Evolutionary conservation across 805 yeast species (phyloP).

Genomic region (Starmerella bombicola): DNA sequence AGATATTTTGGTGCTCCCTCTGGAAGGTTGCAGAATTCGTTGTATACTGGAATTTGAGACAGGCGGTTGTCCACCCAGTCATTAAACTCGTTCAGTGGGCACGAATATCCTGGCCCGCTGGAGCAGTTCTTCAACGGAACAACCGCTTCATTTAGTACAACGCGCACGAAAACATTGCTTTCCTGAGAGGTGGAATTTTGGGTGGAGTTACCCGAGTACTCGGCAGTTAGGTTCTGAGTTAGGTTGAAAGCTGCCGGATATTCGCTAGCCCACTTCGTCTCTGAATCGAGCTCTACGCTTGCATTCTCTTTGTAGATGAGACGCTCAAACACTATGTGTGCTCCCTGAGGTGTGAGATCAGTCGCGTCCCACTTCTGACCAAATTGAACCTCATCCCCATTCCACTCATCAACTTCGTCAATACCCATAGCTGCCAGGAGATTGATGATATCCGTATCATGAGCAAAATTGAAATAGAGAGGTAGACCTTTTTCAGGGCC

Average conservation of each 20-base stretch:
- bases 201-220: constrained; percentile 4
- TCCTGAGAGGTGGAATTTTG: not conserved
- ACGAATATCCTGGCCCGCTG: constrained; percentile 41
- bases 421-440: constrained; percentile 40
- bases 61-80: constrained; percentile 13
- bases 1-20: constrained; percentile 18
- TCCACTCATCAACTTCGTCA: constrained; percentile 28
- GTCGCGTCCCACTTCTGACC: constrained; percentile 37
- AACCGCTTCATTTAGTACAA: constrained; percentile 43
- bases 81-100: constrained; percentile 28
- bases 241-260: constrained; percentile 22
- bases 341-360: constrained; percentile 30
- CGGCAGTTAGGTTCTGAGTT: constrained; percentile 14
- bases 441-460: constrained; percentile 46
- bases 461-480: constrained; percentile 40
- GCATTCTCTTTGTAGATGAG: constrained; percentile 32
- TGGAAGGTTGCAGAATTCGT: constrained; percentile 14
- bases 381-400: constrained; percentile 36
- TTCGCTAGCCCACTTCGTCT: constrained; percentile 6
- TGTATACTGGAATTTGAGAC: constrained; percentile 9
- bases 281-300: constrained; percentile 1
- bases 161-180: constrained; percentile 34
- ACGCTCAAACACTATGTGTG: constrained; percentile 27
- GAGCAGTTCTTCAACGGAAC: constrained; percentile 39
- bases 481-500: constrained; percentile 29